Evolutionary conservation across 352 stramenopile genomes (phyloP).

Genomic region (Phytophthora sp.): DNA sequence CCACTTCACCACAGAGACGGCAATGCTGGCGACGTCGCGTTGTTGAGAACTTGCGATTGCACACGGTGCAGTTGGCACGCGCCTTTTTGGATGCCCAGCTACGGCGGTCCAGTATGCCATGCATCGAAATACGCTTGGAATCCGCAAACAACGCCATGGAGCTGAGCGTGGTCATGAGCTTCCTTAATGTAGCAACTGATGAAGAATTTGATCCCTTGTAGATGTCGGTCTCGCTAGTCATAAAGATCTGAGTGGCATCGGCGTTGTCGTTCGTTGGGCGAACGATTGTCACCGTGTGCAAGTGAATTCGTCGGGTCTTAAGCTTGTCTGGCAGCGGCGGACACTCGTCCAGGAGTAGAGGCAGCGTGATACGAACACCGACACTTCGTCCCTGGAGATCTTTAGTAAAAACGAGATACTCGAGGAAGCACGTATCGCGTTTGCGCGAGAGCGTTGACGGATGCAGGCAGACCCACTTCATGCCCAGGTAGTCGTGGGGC

Average conservation of each 20-base stretch:
- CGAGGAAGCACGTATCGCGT: constrained; percentile 73
- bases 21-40: constrained; percentile 78
- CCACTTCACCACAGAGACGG: constrained; percentile 78
- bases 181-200: constrained; percentile 41
- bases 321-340: constrained; percentile 51
- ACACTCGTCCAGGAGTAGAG: constrained; percentile 66
- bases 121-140: constrained; percentile 64
- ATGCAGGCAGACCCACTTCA: constrained; percentile 83
- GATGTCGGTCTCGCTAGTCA: constrained; percentile 62
- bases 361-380: constrained; percentile 71
- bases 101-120: constrained; percentile 52
- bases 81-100: constrained; percentile 62
- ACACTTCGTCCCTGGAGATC: constrained; percentile 65
- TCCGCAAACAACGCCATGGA: constrained; percentile 68
- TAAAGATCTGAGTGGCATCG: constrained; percentile 61
- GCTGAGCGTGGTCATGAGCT: constrained; percentile 58
- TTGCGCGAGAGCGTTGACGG: constrained; percentile 65
- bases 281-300: constrained; percentile 65
- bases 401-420: constrained; percentile 78
- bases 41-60: constrained; percentile 60
- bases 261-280: constrained; percentile 42
- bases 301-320: constrained; percentile 61
- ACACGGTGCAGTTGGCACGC: constrained; percentile 58
- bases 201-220: constrained; percentile 36
- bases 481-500: constrained; percentile 68